Base-by-base conservation (phyloP, 257 asterid genomes). In the Nicotiana sylvestris region DNA sequence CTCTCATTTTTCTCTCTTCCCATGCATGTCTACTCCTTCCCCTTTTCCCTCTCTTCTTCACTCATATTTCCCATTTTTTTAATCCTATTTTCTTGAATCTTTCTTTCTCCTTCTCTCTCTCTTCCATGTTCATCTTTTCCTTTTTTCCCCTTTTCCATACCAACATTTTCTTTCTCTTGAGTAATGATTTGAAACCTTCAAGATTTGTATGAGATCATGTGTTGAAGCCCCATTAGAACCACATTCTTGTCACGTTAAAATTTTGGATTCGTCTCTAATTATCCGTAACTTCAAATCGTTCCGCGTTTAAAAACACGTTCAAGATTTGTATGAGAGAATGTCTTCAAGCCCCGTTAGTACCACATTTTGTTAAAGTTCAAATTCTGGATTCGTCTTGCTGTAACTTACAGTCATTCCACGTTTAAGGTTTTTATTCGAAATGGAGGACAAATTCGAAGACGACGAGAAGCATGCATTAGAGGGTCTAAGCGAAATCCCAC, bases 381-480 rank as follows among this genome's bases (percentile, higher is more conserved):
- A 69, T 37, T 3, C 12, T 39, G 33, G 51, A 70, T 70, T 6
- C 4, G 21, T 21, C 3, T 11, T 12, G 12, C 0, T 0, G 35
- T 35, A 17, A 33, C 17, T 67, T 3, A 18, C n/a, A 2, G 65
- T 16, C 18, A 56, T 18, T 58, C 27, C 65, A 18, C 21, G 65
- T 58, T 56, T 57, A 57, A 17, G 17, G 58, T 67, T 17, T 6
- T 35, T 35, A 10, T 70, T 70, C 25, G 58, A 70, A 32, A 68
- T 68, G 79, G 80, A 76, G 0, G 27, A 51, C 43, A 92, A 78
- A 17, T 49, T 86, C 18, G 90, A 87, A 30, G 94, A 91, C 0
- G 93, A 92, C 16, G 93, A 87, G 39, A 81, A 66, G 21, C 35
- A 82, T 16, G 90, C 89, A 46, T 57, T 89, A n/a, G 92, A 32